Evolutionary conservation across 2,329 filamentous ascomycete species (phyloP).

Genomic region (Microdochium trichocladiopsis): DNA sequence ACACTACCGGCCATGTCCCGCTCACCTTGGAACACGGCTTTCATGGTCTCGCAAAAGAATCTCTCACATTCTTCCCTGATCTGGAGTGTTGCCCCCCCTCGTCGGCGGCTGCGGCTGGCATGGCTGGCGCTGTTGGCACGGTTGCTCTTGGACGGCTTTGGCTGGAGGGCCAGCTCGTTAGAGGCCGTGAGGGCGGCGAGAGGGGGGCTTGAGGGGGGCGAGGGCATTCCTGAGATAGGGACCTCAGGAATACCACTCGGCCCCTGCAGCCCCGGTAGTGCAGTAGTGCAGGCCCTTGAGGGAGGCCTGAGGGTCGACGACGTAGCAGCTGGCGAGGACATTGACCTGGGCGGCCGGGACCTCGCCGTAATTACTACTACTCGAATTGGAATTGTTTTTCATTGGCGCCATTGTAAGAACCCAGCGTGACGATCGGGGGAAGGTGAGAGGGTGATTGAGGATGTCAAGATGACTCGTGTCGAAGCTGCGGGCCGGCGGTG

Average conservation of each 20-base stretch:
- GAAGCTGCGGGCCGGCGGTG: not conserved
- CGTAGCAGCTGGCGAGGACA: conserved; percentile 87
- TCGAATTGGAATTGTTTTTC: conserved; percentile 62
- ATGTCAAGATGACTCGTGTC: not conserved
- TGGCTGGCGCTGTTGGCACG: conserved; percentile 21
- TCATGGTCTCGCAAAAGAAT: conserved; percentile 97
- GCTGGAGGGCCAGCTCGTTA: conserved; percentile 59
- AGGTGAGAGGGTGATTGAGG: conserved; percentile 1
- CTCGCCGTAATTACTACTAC: conserved; percentile 75
- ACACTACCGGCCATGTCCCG: conserved; percentile 67
- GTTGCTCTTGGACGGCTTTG: conserved; percentile 42
- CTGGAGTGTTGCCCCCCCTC: conserved; percentile 90
- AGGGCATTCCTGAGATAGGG: conserved; percentile 75
- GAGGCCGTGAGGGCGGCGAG: conserved; percentile 66
- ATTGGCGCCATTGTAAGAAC: conserved; percentile 52
- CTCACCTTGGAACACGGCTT: conserved; percentile 93
- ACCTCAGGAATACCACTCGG: conserved; percentile 95
- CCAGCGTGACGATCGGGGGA: not conserved
- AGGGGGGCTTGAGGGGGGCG: conserved; percentile 83
- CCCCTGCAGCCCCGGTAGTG: conserved; percentile 82
- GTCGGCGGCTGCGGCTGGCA: conserved; percentile 39
- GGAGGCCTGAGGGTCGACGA: conserved; percentile 65
- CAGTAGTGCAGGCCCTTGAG: conserved; percentile 90
- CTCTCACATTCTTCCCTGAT: conserved; percentile 99
- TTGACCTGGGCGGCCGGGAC: conserved; percentile 58